Evolutionary conservation across 2,329 filamentous ascomycete genomes (phyloP).

Genomic region (Cercospora canescens): DNA sequence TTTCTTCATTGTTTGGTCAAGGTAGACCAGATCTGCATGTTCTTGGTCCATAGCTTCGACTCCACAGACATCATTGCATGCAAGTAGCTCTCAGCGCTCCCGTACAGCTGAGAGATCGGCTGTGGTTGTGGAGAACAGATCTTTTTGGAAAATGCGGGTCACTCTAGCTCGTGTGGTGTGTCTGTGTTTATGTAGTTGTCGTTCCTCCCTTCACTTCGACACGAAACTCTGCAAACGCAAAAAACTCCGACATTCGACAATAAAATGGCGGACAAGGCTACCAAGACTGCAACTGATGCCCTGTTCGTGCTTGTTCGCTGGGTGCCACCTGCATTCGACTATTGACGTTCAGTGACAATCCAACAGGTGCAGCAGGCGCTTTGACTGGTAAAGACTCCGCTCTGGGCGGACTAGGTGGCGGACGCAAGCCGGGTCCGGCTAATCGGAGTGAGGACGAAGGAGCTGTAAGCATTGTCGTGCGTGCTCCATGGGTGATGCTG

Average conservation of each 20-base stretch:
- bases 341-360: background rate
- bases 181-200: background rate
- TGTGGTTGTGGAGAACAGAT: background rate
- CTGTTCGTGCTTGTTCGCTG: background rate
- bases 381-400: slow-evolving; percentile 10
- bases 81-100: background rate
- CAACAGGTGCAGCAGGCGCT: slow-evolving; percentile 4
- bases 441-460: slow-evolving; percentile 1
- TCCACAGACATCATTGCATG: background rate
- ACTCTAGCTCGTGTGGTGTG: background rate
- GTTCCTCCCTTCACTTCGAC: background rate
- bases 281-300: slow-evolving; percentile 11
- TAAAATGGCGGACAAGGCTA: slow-evolving; percentile 9
- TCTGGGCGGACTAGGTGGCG: background rate
- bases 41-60: background rate
- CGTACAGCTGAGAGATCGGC: background rate
- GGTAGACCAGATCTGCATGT: background rate
- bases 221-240: background rate
- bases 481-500: background rate
- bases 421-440: background rate
- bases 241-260: background rate
- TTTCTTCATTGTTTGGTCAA: background rate
- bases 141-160: slow-evolving; percentile 2
- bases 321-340: background rate
- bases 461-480: background rate